These are phyloP conservation scores for Ceriops tagal DNA, from an alignment of 345 rosid genomes.

Conservation along the genomic window DNA sequence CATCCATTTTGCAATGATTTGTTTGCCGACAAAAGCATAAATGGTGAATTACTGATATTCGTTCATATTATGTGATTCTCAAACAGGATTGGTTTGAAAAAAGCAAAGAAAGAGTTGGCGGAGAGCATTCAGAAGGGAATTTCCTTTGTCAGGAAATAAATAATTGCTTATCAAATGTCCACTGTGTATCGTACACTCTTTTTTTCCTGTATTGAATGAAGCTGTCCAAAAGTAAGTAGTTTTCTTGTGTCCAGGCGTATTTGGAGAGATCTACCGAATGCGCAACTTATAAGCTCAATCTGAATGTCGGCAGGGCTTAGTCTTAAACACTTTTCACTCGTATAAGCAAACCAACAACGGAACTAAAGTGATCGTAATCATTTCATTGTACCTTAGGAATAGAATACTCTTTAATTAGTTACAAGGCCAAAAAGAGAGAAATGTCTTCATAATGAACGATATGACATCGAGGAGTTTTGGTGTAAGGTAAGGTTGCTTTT, in stretches of 20 bases:
- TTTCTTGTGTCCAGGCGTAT: conserved; percentile 1
- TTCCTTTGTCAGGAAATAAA: conserved; percentile 55
- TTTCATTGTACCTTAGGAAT: too few species aligned
- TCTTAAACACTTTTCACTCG: not conserved
- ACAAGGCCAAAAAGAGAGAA: too few species aligned
- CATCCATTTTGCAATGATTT: not conserved
- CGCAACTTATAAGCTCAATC: not conserved
- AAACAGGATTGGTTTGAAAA: conserved; percentile 63
- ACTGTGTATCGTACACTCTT: not conserved
- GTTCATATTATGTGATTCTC: too few species aligned
- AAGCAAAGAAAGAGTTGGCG: conserved; percentile 78
- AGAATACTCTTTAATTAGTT: too few species aligned
- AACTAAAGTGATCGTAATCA: too few species aligned
- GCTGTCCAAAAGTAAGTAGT: not conserved
- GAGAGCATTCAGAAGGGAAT: conserved; percentile 81
- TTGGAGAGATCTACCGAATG: not conserved
- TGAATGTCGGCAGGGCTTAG: not conserved
- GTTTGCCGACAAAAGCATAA: not conserved
- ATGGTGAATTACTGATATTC: too few species aligned
- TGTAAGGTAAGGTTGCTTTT: too few species aligned
- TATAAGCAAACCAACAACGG: too few species aligned
- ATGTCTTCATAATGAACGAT: too few species aligned
- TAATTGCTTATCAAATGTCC: not conserved
- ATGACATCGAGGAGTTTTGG: too few species aligned
- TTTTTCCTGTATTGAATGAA: too few species aligned